Conservation (phyloP, 1,284 basidiomycete species). For the Trichosporon sp. region DNA sequence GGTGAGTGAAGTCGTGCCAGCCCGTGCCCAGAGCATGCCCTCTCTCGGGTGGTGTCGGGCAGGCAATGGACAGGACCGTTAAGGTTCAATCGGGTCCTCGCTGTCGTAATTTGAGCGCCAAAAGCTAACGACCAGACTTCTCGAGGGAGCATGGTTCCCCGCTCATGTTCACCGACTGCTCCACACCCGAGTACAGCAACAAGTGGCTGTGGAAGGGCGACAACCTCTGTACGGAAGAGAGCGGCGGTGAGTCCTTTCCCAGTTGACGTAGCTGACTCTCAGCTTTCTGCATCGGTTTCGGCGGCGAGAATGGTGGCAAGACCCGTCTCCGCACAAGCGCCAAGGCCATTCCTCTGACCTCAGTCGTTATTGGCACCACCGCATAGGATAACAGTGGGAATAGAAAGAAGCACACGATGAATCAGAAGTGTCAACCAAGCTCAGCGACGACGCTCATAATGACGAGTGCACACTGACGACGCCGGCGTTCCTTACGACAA, state of each 20-base stretch:
- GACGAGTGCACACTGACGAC: background rate
- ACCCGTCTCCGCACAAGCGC: background rate
- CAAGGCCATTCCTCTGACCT: background rate
- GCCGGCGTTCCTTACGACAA: background rate
- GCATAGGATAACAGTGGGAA: background rate
- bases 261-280: background rate
- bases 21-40: background rate
- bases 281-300: slow-evolving; percentile 1
- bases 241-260: background rate
- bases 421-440: background rate
- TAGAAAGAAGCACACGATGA: background rate
- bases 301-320: background rate
- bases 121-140: background rate
- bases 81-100: background rate
- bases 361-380: background rate
- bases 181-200: background rate
- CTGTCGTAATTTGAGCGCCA: background rate
- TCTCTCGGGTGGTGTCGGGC: background rate
- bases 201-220: slow-evolving; percentile 12
- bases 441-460: background rate
- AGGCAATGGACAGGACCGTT: background rate
- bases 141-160: background rate
- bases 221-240: slow-evolving; percentile 9
- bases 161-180: slow-evolving; percentile 7
- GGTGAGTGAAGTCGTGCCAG: background rate